Evolutionary conservation across 768 basidiomycete genomes (phyloP), one percentile per base, ranked within the genome.

Genomic region (Tricholoma bakamatsutake): DNA sequence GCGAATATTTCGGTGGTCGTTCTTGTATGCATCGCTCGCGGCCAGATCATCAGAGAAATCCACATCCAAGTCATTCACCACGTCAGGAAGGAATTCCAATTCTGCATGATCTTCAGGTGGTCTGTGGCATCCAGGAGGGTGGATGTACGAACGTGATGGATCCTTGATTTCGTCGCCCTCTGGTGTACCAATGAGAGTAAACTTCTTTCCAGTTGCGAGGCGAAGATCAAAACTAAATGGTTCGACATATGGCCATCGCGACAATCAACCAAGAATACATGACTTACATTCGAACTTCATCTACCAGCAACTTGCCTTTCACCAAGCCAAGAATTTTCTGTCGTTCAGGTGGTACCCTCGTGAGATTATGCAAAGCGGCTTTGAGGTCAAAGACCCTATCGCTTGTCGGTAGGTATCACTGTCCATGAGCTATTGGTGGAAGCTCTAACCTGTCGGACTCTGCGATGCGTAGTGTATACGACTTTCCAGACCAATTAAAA

Each of bases 321-420:
- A 88, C 84, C 24, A 96, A 70, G 0, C 92, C 92, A 30, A 94
- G 76, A 54, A 95, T 85, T 73, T 96, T 95, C 73, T 94, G 91
- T 6, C 91, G 77, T 63, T 89, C 90, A 27, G 83, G 81, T 10
- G 92, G 91, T 3, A 96, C 92, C 53, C 76, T 80, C 4, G 92
- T 96, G 51, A 92, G 65, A 33, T 71, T 76, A 55, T 85, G 78
- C 37, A 96, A 74, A 2, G 77, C 68, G 13, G 76, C 73, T 70
- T 93, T 90, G 61, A 95, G 75, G 64, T 95, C 93, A 62, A 83
- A 89, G 10, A 94, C 81, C 69, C 91, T 94, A 64, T 33, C 42
- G 18, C 24, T 13, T 24, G n/a, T 54, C 11, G 45, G 17, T 39
- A 34, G 18, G 31, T n/a, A n/a, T 39, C 5, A 37, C 21, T 40